Conservation (phyloP, 2,329 filamentous ascomycete species). For the Botrytis paeoniae region DNA sequence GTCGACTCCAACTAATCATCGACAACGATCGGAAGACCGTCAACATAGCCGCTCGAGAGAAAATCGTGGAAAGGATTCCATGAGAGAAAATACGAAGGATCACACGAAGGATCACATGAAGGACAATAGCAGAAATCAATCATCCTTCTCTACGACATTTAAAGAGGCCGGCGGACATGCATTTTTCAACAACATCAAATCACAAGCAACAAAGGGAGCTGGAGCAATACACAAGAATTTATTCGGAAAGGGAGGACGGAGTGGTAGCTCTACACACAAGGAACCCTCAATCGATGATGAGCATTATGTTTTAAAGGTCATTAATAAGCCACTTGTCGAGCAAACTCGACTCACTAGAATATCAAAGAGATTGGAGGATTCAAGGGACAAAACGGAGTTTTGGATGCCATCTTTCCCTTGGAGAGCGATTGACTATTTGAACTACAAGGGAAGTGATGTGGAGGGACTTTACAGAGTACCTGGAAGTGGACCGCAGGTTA, state of each 20-base stretch:
- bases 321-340: conserved; percentile 81
- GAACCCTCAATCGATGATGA: conserved; percentile 70
- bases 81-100: conserved; percentile 33
- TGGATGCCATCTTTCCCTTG: conserved; percentile 98
- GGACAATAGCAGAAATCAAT: conserved; percentile 33
- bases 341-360: conserved; percentile 90
- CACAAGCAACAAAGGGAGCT: conserved; percentile 69
- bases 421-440: conserved; percentile 93
- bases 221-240: conserved; percentile 80
- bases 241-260: conserved; percentile 73
- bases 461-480: conserved; percentile 92
- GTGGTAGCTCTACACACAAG: conserved; percentile 65
- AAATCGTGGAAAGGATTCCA: conserved; percentile 39
- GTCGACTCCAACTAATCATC: conserved; percentile 55
- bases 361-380: conserved; percentile 82
- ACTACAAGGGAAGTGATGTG: conserved; percentile 90
- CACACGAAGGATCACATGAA: conserved; percentile 16
- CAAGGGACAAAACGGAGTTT: conserved; percentile 92
- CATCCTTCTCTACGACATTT: conserved; percentile 47
- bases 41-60: conserved; percentile 43
- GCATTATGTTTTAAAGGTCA: conserved; percentile 78
- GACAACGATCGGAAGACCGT: conserved; percentile 74
- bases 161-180: conserved; percentile 59
- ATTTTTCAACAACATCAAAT: conserved; percentile 72
- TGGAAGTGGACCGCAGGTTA: conserved; percentile 84